A percentile compares a stretch with the other conserved stretches of the same genome.
phyloP scores from a whole-genome alignment of 1,139 yeast genomes.

The Blastobotrys indianensis region DNA sequence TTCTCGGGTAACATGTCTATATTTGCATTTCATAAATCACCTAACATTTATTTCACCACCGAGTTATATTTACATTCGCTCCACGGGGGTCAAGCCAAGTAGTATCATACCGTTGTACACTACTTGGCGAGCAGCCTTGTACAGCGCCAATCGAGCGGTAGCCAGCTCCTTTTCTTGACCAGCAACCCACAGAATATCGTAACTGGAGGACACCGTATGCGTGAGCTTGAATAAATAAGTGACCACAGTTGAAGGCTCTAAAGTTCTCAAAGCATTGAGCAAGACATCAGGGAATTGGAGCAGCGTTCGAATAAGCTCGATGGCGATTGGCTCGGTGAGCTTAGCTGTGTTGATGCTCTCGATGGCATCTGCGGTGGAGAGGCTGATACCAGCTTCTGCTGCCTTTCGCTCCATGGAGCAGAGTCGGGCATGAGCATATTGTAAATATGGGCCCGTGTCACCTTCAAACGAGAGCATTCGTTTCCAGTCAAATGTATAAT shows the following conservation, averaged over 20 bases:
- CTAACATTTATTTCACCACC: neutral
- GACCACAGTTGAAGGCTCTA: constrained; percentile 92
- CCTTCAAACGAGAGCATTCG: constrained; percentile 99
- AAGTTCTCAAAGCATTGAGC: constrained; percentile 74
- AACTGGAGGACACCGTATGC: constrained; percentile 91
- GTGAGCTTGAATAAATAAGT: constrained; percentile 89
- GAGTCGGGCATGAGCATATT: constrained; percentile 96
- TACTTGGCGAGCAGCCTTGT: constrained; percentile 85
- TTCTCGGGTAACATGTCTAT: neutral
- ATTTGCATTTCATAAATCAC: neutral
- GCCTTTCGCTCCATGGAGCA: constrained; percentile 92
- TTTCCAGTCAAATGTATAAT: constrained; percentile 96
- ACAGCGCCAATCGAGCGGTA: constrained; percentile 86
- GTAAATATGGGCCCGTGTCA: constrained; percentile 98
- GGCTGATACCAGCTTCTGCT: constrained; percentile 28
- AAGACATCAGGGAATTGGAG: constrained; percentile 91
- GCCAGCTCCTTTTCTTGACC: constrained; percentile 91
- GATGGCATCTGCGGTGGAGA: constrained; percentile 21
- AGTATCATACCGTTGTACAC: constrained; percentile 85
- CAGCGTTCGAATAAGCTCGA: constrained; percentile 65
- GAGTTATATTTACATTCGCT: constrained; percentile 66
- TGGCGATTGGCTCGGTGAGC: constrained; percentile 72
- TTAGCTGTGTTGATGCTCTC: constrained; percentile 56
- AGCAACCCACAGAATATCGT: constrained; percentile 94
- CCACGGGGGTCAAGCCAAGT: constrained; percentile 94